These are phyloP conservation scores for Candida montana DNA, from an alignment of 805 yeast species.

Conservation along the genomic window DNA sequence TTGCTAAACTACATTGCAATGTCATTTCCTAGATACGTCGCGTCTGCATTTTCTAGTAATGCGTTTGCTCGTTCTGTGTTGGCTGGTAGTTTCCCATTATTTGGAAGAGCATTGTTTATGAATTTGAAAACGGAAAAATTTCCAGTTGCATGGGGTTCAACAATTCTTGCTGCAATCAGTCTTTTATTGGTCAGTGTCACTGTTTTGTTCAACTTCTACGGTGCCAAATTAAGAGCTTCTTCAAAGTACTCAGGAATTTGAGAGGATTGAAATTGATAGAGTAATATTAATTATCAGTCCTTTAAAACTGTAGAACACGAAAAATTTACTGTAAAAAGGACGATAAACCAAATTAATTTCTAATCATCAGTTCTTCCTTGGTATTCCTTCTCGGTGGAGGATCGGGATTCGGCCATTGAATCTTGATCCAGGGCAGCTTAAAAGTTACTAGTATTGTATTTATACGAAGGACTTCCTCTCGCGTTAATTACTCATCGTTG, in stretches of 20 bases:
- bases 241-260: constrained; percentile 32
- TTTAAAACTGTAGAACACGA: no score
- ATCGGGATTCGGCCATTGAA: no score
- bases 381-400: no score
- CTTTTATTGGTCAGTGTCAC: constrained; percentile 49
- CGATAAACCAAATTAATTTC: no score
- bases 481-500: no score
- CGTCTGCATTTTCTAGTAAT: constrained; percentile 65
- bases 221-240: constrained; percentile 32
- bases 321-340: no score
- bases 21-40: constrained; percentile 51
- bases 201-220: constrained; percentile 44
- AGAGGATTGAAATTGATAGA: no score
- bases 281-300: neutral
- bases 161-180: constrained; percentile 47
- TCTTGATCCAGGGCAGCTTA: no score
- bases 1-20: constrained; percentile 56
- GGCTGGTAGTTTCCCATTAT: constrained; percentile 65
- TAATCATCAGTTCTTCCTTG: no score
- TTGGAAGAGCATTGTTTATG: constrained; percentile 60
- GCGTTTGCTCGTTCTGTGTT: constrained; percentile 58
- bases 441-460: no score
- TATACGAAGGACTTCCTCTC: no score
- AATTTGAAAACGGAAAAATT: constrained; percentile 45
- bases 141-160: constrained; percentile 52